Conservation (phyloP, 768 basidiomycete species). For the Lyophyllum semitale region DNA sequence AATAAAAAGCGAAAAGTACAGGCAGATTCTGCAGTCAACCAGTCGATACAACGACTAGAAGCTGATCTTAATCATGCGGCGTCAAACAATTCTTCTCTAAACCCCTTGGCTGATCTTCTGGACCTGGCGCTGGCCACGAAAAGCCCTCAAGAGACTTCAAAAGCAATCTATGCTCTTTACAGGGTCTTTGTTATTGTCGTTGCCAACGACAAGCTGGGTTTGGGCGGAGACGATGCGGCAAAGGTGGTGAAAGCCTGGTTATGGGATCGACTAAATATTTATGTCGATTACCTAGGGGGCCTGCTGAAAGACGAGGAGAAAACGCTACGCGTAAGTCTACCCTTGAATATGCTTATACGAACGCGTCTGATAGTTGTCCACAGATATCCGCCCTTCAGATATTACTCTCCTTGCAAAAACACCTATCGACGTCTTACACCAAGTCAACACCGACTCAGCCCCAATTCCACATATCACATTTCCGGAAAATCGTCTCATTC, state of each 20-base stretch:
- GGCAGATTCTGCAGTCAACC: slow-evolving; percentile 23
- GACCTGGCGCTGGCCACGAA: slow-evolving; percentile 48
- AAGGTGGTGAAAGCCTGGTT: slow-evolving; percentile 80
- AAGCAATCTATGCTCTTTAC: slow-evolving; percentile 82
- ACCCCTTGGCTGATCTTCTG: slow-evolving; percentile 75
- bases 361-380: neutral
- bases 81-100: slow-evolving; percentile 63
- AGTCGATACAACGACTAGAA: slow-evolving; percentile 44
- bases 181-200: slow-evolving; percentile 34
- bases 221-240: slow-evolving; percentile 52
- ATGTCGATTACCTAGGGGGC: slow-evolving; percentile 66
- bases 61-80: slow-evolving; percentile 54
- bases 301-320: slow-evolving; percentile 80
- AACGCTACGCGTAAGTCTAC: slow-evolving; percentile 60
- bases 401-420: slow-evolving; percentile 73
- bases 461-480: slow-evolving; percentile 69
- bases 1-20: slow-evolving; percentile 53
- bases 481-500: slow-evolving; percentile 61
- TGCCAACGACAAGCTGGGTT: slow-evolving; percentile 49
- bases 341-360: neutral
- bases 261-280: slow-evolving; percentile 71
- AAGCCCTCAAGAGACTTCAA: slow-evolving; percentile 62
- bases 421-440: slow-evolving; percentile 69
- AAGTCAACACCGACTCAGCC: slow-evolving; percentile 47
- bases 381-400: slow-evolving; percentile 76